These are phyloP conservation scores for Naumovozyma dairenensis DNA, from an alignment of 805 yeast species.

Conservation along the genomic window DNA sequence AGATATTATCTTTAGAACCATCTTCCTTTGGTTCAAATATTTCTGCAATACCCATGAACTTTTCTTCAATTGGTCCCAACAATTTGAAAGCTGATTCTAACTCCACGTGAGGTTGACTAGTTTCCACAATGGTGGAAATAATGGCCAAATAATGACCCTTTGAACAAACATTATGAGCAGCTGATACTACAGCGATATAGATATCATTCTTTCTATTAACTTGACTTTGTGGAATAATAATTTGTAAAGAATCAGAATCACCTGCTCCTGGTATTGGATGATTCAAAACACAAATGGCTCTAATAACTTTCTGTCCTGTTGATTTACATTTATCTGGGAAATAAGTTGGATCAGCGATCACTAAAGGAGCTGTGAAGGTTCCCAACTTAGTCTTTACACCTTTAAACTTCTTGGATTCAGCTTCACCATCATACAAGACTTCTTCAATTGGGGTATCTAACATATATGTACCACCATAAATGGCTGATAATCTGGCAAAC, in stretches of 20 bases:
- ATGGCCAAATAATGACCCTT: conserved; percentile 87
- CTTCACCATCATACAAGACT: conserved; percentile 56
- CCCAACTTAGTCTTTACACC: conserved; percentile 93
- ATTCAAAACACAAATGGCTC: conserved; percentile 68
- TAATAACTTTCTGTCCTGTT: conserved; percentile 29
- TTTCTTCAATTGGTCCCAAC: conserved; percentile 69
- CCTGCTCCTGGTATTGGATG: conserved; percentile 80
- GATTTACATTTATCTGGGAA: conserved; percentile 55
- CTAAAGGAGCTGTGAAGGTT: conserved; percentile 80
- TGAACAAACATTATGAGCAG: conserved; percentile 83
- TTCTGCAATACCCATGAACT: conserved; percentile 90
- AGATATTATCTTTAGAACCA: conserved; percentile 72
- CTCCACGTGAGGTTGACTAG: conserved; percentile 85
- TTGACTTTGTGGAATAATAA: conserved; percentile 94
- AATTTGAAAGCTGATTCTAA: conserved; percentile 89
- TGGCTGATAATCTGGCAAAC: conserved; percentile 91
- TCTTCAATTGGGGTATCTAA: conserved; percentile 93
- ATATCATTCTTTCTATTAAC: conserved; percentile 88
- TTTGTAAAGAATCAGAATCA: conserved; percentile 82
- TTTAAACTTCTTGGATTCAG: conserved; percentile 38
- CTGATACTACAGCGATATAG: conserved; percentile 82
- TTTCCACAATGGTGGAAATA: conserved; percentile 88
- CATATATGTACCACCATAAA: conserved; percentile 98
- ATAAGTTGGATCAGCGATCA: conserved; percentile 96
- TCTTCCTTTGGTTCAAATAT: conserved; percentile 78